Percentiles rank a stretch among this genome's conserved stretches.
Evolutionary conservation across 768 basidiomycete species (phyloP).

Genomic region (Phaffia australis): DNA sequence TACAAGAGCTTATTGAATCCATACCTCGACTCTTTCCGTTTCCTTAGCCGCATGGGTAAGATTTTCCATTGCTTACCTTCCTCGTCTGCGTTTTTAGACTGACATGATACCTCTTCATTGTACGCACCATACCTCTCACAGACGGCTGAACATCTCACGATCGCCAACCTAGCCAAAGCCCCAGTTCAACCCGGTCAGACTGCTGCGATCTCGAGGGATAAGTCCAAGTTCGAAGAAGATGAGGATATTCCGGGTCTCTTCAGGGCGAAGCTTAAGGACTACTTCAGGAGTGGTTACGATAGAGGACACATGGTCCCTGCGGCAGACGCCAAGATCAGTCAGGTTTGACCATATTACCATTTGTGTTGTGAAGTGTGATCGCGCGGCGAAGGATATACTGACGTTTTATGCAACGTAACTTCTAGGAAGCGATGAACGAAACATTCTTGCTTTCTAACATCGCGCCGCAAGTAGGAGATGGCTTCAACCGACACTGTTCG

Average conservation of each 20-base stretch:
- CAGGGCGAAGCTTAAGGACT: constrained; percentile 74
- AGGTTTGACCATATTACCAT: constrained; percentile 41
- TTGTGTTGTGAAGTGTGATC: neutral
- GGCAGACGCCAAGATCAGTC: constrained; percentile 84
- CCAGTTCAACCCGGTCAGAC: constrained; percentile 26
- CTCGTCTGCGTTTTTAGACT: neutral
- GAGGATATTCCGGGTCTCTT: constrained; percentile 60
- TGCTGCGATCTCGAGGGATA: constrained; percentile 52
- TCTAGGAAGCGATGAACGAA: constrained; percentile 82
- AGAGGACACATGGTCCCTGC: constrained; percentile 98
- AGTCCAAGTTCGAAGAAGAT: constrained; percentile 76
- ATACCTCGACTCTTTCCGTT: neutral
- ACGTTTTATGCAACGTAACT: neutral
- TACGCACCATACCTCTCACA: constrained; percentile 33
- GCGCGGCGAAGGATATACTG: no score
- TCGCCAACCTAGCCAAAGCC: constrained; percentile 47
- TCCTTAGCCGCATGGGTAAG: constrained; percentile 9
- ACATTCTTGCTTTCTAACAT: constrained; percentile 92
- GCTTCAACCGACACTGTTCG: constrained; percentile 93
- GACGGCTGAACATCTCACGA: constrained; percentile 93
- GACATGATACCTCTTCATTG: neutral
- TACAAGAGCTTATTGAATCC: neutral
- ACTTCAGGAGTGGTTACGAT: constrained; percentile 50
- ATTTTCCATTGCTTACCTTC: neutral
- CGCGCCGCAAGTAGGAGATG: constrained; percentile 93